A percentile compares a stretch with the other conserved stretches of the same genome.
phyloP scores from a whole-genome alignment of 2,329 filamentous ascomycete species.

The Aureobasidium pullulans region DNA sequence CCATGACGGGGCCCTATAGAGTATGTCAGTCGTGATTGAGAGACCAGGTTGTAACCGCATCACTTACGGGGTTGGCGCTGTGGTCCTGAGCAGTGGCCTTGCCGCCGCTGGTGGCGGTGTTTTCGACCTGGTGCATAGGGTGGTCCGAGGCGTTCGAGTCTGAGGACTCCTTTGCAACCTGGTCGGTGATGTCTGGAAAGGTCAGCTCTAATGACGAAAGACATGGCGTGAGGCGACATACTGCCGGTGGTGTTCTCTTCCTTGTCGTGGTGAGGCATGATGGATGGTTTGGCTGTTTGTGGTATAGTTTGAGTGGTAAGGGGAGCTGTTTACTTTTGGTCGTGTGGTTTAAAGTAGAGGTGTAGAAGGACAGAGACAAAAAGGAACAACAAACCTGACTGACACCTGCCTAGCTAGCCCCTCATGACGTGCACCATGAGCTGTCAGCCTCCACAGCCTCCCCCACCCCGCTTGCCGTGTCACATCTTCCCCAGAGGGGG shows the following conservation, averaged over 20 bases:
- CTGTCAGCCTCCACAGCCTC: neutral
- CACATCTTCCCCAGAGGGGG: neutral
- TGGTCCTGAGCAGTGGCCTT: conserved; percentile 32
- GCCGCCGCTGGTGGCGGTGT: conserved; percentile 28
- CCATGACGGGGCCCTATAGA: conserved; percentile 36
- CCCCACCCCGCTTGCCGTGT: too few relatives aligned
- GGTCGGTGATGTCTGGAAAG: conserved; percentile 35
- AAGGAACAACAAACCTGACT: conserved; percentile 4
- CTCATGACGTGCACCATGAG: neutral
- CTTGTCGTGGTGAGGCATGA: conserved; percentile 36
- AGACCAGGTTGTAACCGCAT: conserved; percentile 12
- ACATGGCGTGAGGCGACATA: conserved; percentile 21
- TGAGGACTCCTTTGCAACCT: conserved; percentile 37
- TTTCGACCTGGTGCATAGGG: conserved; percentile 27
- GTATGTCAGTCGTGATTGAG: neutral
- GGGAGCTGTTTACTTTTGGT: neutral
- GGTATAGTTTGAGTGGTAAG: neutral
- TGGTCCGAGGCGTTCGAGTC: conserved; percentile 34
- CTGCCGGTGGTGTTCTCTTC: conserved; percentile 34
- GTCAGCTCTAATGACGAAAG: neutral
- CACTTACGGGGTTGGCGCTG: conserved; percentile 33
- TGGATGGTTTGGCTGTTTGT: neutral
- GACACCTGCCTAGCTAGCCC: neutral
- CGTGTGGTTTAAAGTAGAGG: neutral
- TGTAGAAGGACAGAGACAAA: neutral